These are phyloP conservation scores for Neurospora cerealis DNA, from an alignment of 495 filamentous ascomycete genomes.

Conservation along the genomic window DNA sequence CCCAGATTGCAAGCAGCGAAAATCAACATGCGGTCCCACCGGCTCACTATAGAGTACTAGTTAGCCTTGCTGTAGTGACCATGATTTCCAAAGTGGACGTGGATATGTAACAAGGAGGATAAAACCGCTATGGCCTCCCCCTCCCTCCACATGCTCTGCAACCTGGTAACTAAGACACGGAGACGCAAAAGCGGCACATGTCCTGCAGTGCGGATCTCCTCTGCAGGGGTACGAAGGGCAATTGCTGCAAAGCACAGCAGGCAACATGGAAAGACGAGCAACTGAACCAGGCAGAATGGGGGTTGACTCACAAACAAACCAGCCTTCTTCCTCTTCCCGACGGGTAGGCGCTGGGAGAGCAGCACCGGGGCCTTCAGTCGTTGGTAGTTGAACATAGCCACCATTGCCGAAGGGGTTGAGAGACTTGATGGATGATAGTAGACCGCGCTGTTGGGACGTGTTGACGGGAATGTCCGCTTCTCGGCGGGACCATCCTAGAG, in stretches of 20 bases:
- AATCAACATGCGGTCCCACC: constrained; percentile 91
- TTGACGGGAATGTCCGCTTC: constrained; percentile 69
- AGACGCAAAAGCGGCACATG: constrained; percentile 30
- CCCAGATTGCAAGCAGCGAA: constrained; percentile 89
- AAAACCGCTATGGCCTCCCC: constrained; percentile 8
- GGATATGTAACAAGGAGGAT: neutral
- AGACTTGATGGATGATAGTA: constrained; percentile 72
- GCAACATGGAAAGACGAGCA: constrained; percentile 8
- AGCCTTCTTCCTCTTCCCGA: constrained; percentile 89
- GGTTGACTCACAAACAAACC: constrained; percentile 83
- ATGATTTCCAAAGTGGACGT: neutral
- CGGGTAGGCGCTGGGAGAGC: constrained; percentile 76
- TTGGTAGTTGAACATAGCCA: constrained; percentile 89
- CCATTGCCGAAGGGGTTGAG: constrained; percentile 81
- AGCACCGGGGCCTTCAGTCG: constrained; percentile 71
- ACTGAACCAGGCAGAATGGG: constrained; percentile 1
- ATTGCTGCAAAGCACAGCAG: constrained; percentile 20
- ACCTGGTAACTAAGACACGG: constrained; percentile 24
- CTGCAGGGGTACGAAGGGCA: constrained; percentile 18
- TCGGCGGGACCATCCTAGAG: constrained; percentile 86
- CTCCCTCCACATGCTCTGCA: neutral
- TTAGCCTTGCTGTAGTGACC: constrained; percentile 20
- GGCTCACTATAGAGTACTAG: constrained; percentile 58
- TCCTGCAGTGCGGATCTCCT: constrained; percentile 12
- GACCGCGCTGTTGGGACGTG: constrained; percentile 60